These are phyloP conservation scores for Pseudozyma thailandica DNA, from an alignment of 1,284 basidiomycete genomes.

Conservation along the genomic window DNA sequence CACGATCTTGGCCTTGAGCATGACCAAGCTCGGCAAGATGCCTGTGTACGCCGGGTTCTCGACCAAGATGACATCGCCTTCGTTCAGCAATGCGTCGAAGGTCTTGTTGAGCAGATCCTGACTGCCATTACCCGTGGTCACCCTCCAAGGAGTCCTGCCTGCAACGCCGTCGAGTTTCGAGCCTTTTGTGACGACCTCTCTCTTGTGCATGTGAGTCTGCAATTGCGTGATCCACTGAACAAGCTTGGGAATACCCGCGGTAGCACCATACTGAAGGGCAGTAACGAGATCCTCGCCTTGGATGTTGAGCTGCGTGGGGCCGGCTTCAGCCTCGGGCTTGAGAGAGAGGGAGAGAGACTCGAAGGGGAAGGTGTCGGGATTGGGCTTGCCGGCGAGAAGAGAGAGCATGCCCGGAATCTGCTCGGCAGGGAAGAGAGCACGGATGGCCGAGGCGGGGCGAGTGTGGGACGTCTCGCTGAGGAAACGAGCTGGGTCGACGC, in stretches of 20 bases:
- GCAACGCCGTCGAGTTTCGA: slow-evolving; percentile 50
- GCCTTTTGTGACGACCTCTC: slow-evolving; percentile 71
- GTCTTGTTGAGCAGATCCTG: slow-evolving; percentile 82
- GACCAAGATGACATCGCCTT: slow-evolving; percentile 82
- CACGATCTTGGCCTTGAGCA: slow-evolving; percentile 43
- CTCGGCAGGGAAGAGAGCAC: slow-evolving; percentile 80
- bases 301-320: slow-evolving; percentile 59
- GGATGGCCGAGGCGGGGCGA: slow-evolving; percentile 69
- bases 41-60: slow-evolving; percentile 82
- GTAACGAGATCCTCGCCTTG: slow-evolving; percentile 64
- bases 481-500: slow-evolving; percentile 38
- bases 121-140: slow-evolving; percentile 83
- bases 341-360: slow-evolving; percentile 75
- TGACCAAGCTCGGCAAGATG: slow-evolving; percentile 55
- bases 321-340: slow-evolving; percentile 63
- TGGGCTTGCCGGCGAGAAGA: slow-evolving; percentile 78
- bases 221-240: slow-evolving; percentile 74
- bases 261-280: slow-evolving; percentile 73
- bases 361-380: slow-evolving; percentile 89
- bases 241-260: slow-evolving; percentile 77
- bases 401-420: slow-evolving; percentile 82
- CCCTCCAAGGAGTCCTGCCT: slow-evolving; percentile 72
- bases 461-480: slow-evolving; percentile 25
- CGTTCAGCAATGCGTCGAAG: slow-evolving; percentile 76
- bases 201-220: slow-evolving; percentile 75